Base-by-base conservation (phyloP, 2,329 filamentous ascomycete species). In the Botrytis squamosa region DNA sequence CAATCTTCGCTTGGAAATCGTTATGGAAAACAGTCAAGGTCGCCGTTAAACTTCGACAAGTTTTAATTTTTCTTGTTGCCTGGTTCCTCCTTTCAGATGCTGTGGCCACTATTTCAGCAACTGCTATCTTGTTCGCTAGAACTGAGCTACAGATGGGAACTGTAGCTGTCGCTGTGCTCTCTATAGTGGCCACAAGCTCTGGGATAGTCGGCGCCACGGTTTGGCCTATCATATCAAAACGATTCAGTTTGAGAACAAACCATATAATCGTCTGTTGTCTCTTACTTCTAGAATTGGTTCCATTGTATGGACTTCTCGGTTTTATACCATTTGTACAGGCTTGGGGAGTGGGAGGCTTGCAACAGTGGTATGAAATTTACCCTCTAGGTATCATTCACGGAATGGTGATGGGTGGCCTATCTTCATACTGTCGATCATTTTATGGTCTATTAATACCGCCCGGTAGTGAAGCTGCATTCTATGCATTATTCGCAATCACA, bases 331-430 rank as follows among this genome's bases (percentile, higher is more conserved):
- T 93, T 10, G 87, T 99, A 65, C 88, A 90, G 78, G 84, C 86
- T 12, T 89, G 92, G 82, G 95, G 94, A 0, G 90, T 93, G 8
- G 84, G 94, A 59, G 96, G 96, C 1, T 86, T 99, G n/a, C 94
- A 97, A 82, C 91, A 96, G 81, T 91, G 93, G 4, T 97, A 94
- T 93, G 96, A 99, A 79, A 98, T 99, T 93, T 98, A 96, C 79
- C 93, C 93, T 0, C 84, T 99, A 1, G 95, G 94, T 0, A 92
- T 93, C 4, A 89, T 98, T 20, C 98, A 98, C 82, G 96, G 96
- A 0, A 89, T 99, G 68, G 95, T 98, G 2, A 89, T 98, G 44
- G 96, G 96, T n/a, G 96, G 96, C 0, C 84, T 99, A 59, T 94
- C 93, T 74, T 92, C 92, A 38, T 98, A 98, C 83, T 98, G 96